phyloP scores from a whole-genome alignment of 1,284 basidiomycete species.

The Melampsora americana region DNA sequence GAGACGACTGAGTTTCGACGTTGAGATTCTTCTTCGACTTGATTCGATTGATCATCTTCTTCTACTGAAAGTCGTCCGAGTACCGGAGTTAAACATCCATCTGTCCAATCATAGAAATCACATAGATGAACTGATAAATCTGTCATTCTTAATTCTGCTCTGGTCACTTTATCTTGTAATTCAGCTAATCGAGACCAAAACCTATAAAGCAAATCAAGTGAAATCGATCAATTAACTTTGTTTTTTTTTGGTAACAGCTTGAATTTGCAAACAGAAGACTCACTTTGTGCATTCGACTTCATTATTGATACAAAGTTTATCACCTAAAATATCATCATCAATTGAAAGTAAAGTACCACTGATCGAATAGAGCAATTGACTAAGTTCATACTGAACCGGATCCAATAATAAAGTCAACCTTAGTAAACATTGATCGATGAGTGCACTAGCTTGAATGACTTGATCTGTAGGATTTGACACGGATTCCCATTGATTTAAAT shows the following conservation, averaged over 20 bases:
- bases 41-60: not conserved
- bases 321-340: not conserved
- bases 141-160: not conserved
- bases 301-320: not conserved
- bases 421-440: not conserved
- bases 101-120: not conserved
- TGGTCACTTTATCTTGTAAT: not conserved
- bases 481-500: not conserved
- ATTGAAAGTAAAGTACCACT: not conserved
- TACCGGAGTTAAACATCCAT: not conserved
- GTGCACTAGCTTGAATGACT: not conserved
- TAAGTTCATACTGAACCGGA: not conserved
- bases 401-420: not conserved
- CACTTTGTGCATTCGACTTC: not conserved
- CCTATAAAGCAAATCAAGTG: not conserved
- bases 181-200: not conserved
- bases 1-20: not conserved
- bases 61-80: not conserved
- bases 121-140: not conserved
- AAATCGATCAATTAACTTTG: not conserved
- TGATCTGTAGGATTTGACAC: not conserved
- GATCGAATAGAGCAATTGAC: not conserved
- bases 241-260: too few species aligned
- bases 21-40: not conserved
- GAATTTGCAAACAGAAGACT: too few species aligned